Evolutionary conservation across 2,329 filamentous ascomycete species (phyloP), one percentile per base, ranked within the genome.

Genomic region (Nothomitra cinnamomea): DNA sequence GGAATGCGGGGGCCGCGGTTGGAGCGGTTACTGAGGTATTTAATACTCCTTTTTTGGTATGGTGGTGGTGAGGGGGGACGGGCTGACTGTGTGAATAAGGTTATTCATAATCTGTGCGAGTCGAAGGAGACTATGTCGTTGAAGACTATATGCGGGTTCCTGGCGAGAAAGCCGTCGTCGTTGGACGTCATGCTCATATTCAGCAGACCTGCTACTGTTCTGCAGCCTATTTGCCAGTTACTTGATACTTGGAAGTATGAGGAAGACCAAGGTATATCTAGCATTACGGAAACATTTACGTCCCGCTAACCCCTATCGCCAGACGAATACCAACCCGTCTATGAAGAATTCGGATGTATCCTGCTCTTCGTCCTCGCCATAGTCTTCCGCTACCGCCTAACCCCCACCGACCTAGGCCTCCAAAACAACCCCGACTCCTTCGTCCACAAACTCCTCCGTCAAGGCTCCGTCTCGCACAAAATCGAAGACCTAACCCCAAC

Each of bases 1-100:
- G 90, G 1, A 95, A 95, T 65, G 87, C 87, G 1, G 87, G 86
- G 1, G 87, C 87, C 1, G 86, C 94, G 17, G 85, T 84, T 51
- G 80, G 83, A 56, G 89, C 88, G 2, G 72, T 89, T 45, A 78
- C 81, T 40, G 83, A 87, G 70, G 82, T 83, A 64, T 60, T 72
- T 6, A 38, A 63, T 24, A 13, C 47, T 17, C n/a, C 22, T 21
- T 43, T 21, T 21, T 25, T 24, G 12, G 24, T 50, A 19, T 5
- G 45, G 4, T 35, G 45, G 3, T 17, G 4, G 15, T 36, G 13
- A 8, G 25, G 24, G 19, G 12, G 15, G 4, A 25, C 7, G 28
- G 54, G 35, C 54, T 60, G 42, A 60, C 49, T 15, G 8, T 2
- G 19, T 25, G 13, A 70, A 67, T 65, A 17, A 70, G 68, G 65